Base-by-base conservation (phyloP, 179 eudicot genomes). In the Pouteria campechiana region DNA sequence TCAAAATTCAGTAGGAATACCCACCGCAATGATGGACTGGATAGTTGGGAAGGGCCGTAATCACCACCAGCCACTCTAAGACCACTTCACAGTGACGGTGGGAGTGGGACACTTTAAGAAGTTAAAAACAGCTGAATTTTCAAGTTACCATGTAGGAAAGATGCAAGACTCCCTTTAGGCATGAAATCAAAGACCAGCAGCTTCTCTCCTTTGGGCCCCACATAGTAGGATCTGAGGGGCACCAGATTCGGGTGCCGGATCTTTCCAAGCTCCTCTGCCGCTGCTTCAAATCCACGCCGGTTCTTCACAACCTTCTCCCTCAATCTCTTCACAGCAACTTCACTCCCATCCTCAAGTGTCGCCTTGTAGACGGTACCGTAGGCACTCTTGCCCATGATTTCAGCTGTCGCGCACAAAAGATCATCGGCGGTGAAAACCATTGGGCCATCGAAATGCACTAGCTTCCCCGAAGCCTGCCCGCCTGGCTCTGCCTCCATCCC, bases 121-220 rank as follows among this genome's bases (percentile, higher is more conserved):
- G 17, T n/a, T 11, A 14, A 17, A 10, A 22, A 7, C 19, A 23
- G n/a, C 30, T 13, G 14, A 18, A 15, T 7, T 10, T 7, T 13
- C 10, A 17, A 42, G 65, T 65, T 68, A 88, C 97, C 95, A 60
- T 89, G 97, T 45, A 89, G 83, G 59, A 71, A 85, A 23, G 97
- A 69, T 18, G 95, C 70, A 16, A 89, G 83, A 63, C 95, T 89
- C 32, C 97, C 97, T 52, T 81, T 81, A 23, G 81, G 45, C 67
- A 85, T 54, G 37, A 72, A 78, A 70, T 89, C 89, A 44, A 58
- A 89, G n/a, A 85, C 95, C 17, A 85, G 85, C 33, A 89, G 78
- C 89, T 81, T 89, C 78, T 89, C 97, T n/a, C 86, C 95, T 65
- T 81, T 85, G 24, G 97, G 89, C 28, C 97, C 95, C 65, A 85